Evolutionary conservation across 2,329 filamentous ascomycete species (phyloP), one percentile per base, ranked within the genome.

Genomic region (Lachnellula occidentalis): DNA sequence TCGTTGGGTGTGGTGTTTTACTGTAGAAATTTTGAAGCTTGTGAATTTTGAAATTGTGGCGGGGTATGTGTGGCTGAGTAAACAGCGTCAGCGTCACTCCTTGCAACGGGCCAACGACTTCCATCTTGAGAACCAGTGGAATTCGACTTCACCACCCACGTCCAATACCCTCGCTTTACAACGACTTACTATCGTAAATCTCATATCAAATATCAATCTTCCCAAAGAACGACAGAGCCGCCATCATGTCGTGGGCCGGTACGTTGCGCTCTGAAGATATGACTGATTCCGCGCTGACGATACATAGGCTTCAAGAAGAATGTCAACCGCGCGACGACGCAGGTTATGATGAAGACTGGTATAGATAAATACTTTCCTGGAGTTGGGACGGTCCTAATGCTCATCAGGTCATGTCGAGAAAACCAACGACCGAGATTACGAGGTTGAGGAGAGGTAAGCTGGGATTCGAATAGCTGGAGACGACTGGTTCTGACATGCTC

Each of bases 311-410:
- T 91, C 78, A 91, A 94, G 78, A 96, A 95, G 74, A 95, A 95
- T 85, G 92, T 97, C 78, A 92, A 94, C 79, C 90, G 94, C 77
- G 92, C 92, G 67, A 96, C 92, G 74, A 99, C 95, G 76, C 92
- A 96, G 85, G 92, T 97, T 60, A 96, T 99, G 90, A 97, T 99
- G 92, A 99, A 99, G 82, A 95, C 92, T 55, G 90, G 86, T 88
- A 72, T 61, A 78, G 67, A 39, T 19, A 14, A 12, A 17, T 19
- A 50, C 12, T 31, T 15, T 12, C 7, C 47, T 22, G 36, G 19
- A 31, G n/a, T 9, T 34, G 7, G 21, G n/a, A 31, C 17, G 34
- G 45, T 56, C 58, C 53, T 57, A 19, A 22, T 19, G 19, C 17
- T 43, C 12, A 22, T 7, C 64, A 84, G 90, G 94, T 57, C 94